phyloP scores from a whole-genome alignment of 2,329 filamentous ascomycete genomes.

The Arthrobotrys megalospora region DNA sequence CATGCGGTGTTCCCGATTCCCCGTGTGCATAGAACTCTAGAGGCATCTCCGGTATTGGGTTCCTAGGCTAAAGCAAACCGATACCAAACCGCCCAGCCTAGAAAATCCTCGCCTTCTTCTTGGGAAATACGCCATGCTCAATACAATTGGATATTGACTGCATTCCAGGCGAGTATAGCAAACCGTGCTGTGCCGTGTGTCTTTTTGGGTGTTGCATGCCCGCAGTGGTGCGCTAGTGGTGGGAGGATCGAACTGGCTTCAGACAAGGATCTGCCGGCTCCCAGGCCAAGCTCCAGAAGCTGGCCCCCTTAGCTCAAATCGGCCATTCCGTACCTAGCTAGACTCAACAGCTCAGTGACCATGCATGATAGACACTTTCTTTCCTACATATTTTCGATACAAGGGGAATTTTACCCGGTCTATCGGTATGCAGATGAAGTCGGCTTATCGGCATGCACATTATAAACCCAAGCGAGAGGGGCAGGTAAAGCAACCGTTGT shows the following conservation, averaged over 20 bases:
- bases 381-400: neutral
- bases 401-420: slow-evolving; percentile 14
- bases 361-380: neutral
- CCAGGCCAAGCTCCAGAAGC: neutral
- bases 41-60: neutral
- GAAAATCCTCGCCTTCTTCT: neutral
- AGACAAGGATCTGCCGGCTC: neutral
- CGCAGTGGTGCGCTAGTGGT: too few species aligned
- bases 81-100: neutral
- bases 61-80: neutral
- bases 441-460: slow-evolving; percentile 18
- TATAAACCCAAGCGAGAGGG: slow-evolving; percentile 10
- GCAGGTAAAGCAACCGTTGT: neutral
- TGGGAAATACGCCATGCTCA: neutral
- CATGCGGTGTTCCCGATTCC: neutral
- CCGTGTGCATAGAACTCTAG: neutral
- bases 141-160: neutral
- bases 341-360: neutral
- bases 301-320: neutral
- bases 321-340: neutral
- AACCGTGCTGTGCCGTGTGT: slow-evolving; percentile 11
- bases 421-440: neutral
- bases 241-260: neutral
- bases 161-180: slow-evolving; percentile 10
- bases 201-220: slow-evolving; percentile 24